Evolutionary conservation across 768 basidiomycete species (phyloP).

Genomic region (Boletus coccyginus): DNA sequence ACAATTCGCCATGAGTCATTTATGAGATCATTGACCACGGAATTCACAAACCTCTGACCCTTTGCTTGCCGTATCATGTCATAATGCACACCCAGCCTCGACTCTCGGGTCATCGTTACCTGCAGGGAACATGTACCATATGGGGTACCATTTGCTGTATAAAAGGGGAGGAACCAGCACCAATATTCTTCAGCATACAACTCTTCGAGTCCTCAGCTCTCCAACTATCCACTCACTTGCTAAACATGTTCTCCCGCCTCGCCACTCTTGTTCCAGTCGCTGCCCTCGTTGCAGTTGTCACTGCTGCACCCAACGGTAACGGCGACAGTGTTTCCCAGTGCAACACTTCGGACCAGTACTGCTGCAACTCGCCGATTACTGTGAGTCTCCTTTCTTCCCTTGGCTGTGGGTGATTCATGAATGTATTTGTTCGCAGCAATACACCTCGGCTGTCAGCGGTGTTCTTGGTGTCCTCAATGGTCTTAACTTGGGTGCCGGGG

Average conservation of each 20-base stretch:
- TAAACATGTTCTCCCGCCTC: conserved; percentile 10
- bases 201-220: neutral
- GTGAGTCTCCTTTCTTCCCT: too few species aligned
- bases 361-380: too few species aligned
- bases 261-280: conserved; percentile 7
- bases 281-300: conserved; percentile 4
- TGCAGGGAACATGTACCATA: neutral
- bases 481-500: fast-evolving
- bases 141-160: neutral
- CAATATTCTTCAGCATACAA: neutral
- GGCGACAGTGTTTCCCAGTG: neutral
- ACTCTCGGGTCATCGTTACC: neutral
- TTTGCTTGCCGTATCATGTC: neutral
- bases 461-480: neutral
- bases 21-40: too few species aligned
- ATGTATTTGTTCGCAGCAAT: neutral
- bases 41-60: too few species aligned
- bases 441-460: neutral
- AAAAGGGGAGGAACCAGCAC: neutral
- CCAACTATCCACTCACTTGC: neutral
- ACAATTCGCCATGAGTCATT: too few species aligned
- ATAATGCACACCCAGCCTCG: neutral
- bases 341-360: too few species aligned
- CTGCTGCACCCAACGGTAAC: conserved; percentile 1
- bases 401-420: neutral